A percentile compares a stretch with the other conserved stretches of the same genome.
These are phyloP conservation scores for Glycine soja DNA, from an alignment of 306 rosid genomes.

Conservation along the genomic window DNA sequence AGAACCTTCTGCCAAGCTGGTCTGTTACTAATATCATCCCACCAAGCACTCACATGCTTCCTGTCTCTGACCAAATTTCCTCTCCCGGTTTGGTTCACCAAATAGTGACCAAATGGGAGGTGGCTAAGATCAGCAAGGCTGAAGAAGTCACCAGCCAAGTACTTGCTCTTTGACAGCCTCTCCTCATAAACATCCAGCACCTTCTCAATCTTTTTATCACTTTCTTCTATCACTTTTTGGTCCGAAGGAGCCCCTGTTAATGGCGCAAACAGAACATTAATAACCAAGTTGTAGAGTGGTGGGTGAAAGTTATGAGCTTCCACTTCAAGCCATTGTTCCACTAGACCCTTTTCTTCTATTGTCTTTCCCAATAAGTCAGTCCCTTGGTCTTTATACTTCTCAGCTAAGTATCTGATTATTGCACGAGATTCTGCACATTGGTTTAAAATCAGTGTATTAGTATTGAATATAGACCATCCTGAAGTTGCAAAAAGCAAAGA, in stretches of 20 bases:
- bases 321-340: constrained; percentile 59
- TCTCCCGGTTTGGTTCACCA: constrained; percentile 28
- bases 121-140: constrained; percentile 51
- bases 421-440: constrained; percentile 24
- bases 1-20: constrained; percentile 50
- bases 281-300: constrained; percentile 25
- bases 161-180: constrained; percentile 31
- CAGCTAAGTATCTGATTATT: constrained; percentile 1
- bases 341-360: constrained; percentile 49
- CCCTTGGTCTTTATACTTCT: constrained; percentile 43
- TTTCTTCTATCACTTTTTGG: constrained; percentile 3
- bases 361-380: constrained; percentile 45
- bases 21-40: constrained; percentile 47
- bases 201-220: constrained; percentile 38
- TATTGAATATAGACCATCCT: neutral
- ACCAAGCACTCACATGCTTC: constrained; percentile 49
- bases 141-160: constrained; percentile 48
- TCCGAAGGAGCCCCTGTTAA: neutral
- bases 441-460: constrained; percentile 3
- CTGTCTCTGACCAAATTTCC: constrained; percentile 32
- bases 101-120: constrained; percentile 41
- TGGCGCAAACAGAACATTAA: constrained; percentile 41
- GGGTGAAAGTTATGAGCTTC: constrained; percentile 50
- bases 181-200: constrained; percentile 41
- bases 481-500: neutral